Evolutionary conservation across 176 grass and related monocot species (phyloP), one percentile per base, ranked within the genome.

Genomic region (Raddia guianensis): DNA sequence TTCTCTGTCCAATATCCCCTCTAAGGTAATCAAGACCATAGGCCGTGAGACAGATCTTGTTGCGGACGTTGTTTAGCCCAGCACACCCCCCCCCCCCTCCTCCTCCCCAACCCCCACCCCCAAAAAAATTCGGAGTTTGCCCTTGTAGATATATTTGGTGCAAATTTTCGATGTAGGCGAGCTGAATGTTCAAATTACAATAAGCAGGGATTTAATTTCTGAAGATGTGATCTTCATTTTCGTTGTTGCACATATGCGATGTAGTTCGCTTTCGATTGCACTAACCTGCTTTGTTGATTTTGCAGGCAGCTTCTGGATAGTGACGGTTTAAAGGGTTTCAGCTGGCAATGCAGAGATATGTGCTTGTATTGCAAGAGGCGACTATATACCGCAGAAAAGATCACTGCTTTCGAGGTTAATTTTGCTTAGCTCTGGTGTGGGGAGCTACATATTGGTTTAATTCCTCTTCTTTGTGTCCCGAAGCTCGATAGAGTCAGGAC

Each of bases 291-390:
- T 40, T 79, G 37, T 50, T n/a, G n/a, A 6, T 84, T 82, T 89
- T 14, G 14, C 87, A 71, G 76, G 7, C 63, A 43, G 27, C 7
- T 50, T 67, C 40, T 87, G 37, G 53, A 11, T n/a, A 49, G 16
- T 49, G 7, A 82, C 9, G 15, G 53, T 34, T 51, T 34, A 58
- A 73, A 15, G 1, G 6, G 58, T 70, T 61, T 77, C 68, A 69
- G 5, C 33, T 80, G 68, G 73, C 69, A 74, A 90, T 88, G 87
- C 78, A 81, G 73, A 81, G 82, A 60, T 16, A 73, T 86, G 86
- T 68, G 66, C 61, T 84, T 80, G 65, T 49, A 52, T 42, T 79
- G 34, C 72, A 64, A 84, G 63, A 79, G n/a, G 8, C 63, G 16
- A 33, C 67, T 75, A 35, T 79, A 43, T 81, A 32, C 11, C 34